Conservation (phyloP, 495 filamentous ascomycete genomes). For the Barbatosphaeria neglecta region DNA sequence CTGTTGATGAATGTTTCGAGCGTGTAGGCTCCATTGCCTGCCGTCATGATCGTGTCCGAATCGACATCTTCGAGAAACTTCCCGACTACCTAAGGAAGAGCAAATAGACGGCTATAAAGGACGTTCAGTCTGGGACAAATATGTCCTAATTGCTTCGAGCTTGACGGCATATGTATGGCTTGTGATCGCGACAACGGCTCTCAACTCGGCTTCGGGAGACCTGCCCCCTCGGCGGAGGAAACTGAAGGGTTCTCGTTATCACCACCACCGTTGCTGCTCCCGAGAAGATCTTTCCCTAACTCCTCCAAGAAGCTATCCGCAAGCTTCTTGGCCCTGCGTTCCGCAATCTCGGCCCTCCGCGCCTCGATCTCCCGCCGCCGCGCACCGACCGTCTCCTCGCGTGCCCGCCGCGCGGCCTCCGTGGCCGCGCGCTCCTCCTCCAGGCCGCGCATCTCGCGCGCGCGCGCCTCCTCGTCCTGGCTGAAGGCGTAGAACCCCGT, state of each 20-base stretch:
- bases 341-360: constrained; percentile 40
- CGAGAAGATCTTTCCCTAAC: constrained; percentile 23
- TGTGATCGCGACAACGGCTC: neutral
- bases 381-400: constrained; percentile 33
- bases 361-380: constrained; percentile 37
- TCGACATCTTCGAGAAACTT: too few species aligned
- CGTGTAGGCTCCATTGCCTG: too few species aligned
- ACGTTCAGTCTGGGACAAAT: too few species aligned
- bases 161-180: too few species aligned
- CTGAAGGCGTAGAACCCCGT: constrained; percentile 85
- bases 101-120: too few species aligned
- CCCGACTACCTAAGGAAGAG: too few species aligned
- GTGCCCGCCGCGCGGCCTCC: constrained; percentile 45
- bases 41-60: too few species aligned
- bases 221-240: too few species aligned
- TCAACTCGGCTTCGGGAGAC: too few species aligned
- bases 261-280: neutral
- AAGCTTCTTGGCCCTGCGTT: constrained; percentile 50
- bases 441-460: constrained; percentile 65
- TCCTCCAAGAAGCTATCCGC: constrained; percentile 63
- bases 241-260: too few species aligned
- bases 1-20: too few species aligned
- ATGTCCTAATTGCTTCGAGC: too few species aligned
- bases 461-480: constrained; percentile 50
- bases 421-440: constrained; percentile 56